Evolutionary conservation across 2,329 filamentous ascomycete species (phyloP), one percentile per base, ranked within the genome.

Genomic region (Colletotrichum plurivorum): DNA sequence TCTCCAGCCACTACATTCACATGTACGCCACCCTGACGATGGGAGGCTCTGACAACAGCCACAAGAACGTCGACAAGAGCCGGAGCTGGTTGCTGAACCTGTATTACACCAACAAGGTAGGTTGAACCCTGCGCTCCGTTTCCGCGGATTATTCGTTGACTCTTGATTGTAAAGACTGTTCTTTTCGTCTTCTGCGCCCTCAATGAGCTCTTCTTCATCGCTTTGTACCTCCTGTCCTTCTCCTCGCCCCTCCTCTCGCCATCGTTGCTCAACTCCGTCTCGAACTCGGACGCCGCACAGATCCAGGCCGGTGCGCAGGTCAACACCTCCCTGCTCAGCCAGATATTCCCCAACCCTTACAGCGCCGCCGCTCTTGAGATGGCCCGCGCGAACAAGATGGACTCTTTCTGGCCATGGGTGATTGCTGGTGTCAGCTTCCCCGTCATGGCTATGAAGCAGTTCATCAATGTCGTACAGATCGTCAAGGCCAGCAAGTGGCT

Each of bases 191-290:
- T 94, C 82, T 99, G 96, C 85, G 87, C 90, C 67, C 84, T 97
- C 73, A 99, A 99, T 81, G 96, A 99, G 83, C 84, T 95, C 73
- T 99, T 98, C 88, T 99, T 99, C 87, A 98, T 99, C 78, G 95
- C 94, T 36, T 90, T 99, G 71, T 99, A 99, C 84, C 92, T 99
- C 62, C 92, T 99, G 69, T 98, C 95, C 76, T 99, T 99, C 87
- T 97, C 93, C 67, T 97, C 94, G 66, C 95, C 95, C 2, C 89
- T 91, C 45, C 89, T 98, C 63, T 96, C 94, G 2, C 95, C 96
- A 1, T 94, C 94, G 67, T 92, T 98, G 60, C 90, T 92, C 71
- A 84, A 89, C 75, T 84, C 89, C 13, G 85, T 90, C 48, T 87
- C 90, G 71, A 83, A 86, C 61, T 78, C 77, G 63, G 84, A 85